Evolutionary conservation across 148 eudicot genomes (phyloP), one percentile per base, ranked within the genome.

Genomic region (Vaccinium myrtillus): DNA sequence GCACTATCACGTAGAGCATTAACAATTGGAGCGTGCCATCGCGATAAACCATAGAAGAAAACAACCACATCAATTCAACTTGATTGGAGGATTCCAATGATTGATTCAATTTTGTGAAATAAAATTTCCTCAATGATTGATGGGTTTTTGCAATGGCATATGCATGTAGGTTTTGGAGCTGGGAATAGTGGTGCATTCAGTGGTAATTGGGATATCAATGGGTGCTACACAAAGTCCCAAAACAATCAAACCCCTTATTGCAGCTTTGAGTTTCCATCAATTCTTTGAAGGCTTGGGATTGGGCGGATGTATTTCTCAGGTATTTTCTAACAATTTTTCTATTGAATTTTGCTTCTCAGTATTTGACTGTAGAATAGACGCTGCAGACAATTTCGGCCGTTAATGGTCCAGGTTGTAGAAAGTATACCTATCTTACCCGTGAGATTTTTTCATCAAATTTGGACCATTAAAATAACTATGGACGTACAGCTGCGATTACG

Each of bases 181-280:
- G 71, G 85, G 85, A 56, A 83, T 83, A 5, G 85, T 83, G 71
- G 85, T 83, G 23, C 85, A 83, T 83, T 83, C 85, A 15, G 85
- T 83, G 7, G 80, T 83, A 0, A 83, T 83, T 36, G 85, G 85
- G 54, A 83, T 83, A 75, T 83, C 85, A 9, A 67, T 83, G 61
- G 85, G 85, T 7, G 85, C 85, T 18, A 83, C 79, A 32, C 51
- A 83, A 74, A 83, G 80, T 48, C 71, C 79, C 25, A 83, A 83
- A 83, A 83, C 85, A 83, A 83, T 83, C 69, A 83, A 83, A 46
- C 85, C 85, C 71, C 80, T 83, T 21, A 75, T 58, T 39, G 80
- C 85, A 5, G 85, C 80, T 74, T 75, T 83, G 71, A 83, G 85
- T 50, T 83, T 83, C 85, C 85, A 83, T 83, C 85, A 83, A 83